Evolutionary conservation across 495 filamentous ascomycete genomes (phyloP), one percentile per base, ranked within the genome.

Genomic region (Neurospora intermedia): DNA sequence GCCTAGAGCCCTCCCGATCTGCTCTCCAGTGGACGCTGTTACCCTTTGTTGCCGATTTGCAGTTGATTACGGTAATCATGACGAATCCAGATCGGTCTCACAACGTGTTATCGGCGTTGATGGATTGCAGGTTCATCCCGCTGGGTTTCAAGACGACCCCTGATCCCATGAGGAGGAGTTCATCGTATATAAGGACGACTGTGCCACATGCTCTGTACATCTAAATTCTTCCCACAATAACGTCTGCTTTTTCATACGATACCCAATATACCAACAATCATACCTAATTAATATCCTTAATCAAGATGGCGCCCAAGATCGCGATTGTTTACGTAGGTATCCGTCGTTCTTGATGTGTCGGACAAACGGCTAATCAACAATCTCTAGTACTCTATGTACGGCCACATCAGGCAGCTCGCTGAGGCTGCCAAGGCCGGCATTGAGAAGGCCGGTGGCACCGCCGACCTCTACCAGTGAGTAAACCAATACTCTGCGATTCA

Each of bases 381-480:
- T 31, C 11, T 9, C n/a, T 20, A 59, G 48, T 99, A 98, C 86
- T 97, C 95, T 76, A 92, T 93, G 87, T 99, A 96, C 84, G 95
- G 96, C 83, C 95, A 98, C 83, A 92, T 97, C 84, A 78, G 85
- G 80, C 85, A 89, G 82, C 83, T 98, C 77, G 96, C 94, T 78
- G 90, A 93, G 80, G 94, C 94, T 72, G 94, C 98, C 84, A 91
- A 93, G 87, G 90, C 87, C 76, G 96, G 96, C 81, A 92, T 98
- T 77, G 91, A 96, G 87, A 86, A 90, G 75, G 95, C 92, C 75
- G 96, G 96, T 75, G 95, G 93, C 72, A 83, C 83, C 54, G 92
- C 83, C 81, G 90, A 93, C 76, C 80, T 97, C 80, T 96, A 85
- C 89, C 94, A 97, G 91, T 94, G 83, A 75, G 89, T 72, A 40